phyloP scores from a whole-genome alignment of 352 stramenopile species.

The Globisporangium lucens region DNA sequence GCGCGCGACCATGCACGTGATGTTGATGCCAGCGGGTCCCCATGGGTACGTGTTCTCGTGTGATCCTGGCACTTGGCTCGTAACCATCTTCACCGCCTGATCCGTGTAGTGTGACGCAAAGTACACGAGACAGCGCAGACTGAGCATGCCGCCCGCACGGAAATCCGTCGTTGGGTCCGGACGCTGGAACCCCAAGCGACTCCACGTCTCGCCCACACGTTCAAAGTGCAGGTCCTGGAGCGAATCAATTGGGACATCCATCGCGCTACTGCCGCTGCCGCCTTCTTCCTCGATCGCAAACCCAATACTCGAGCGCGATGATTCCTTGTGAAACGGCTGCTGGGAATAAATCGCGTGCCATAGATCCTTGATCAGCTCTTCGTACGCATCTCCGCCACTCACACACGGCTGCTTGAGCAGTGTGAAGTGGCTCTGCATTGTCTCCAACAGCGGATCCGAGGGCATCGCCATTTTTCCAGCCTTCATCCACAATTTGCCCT shows the following conservation, averaged over 20 bases:
- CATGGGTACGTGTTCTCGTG: conserved; percentile 83
- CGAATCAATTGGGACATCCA: neutral
- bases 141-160: conserved; percentile 74
- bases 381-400: conserved; percentile 57
- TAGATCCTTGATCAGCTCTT: conserved; percentile 52
- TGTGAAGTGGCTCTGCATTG: conserved; percentile 66
- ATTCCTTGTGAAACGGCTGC: conserved; percentile 31
- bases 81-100: conserved; percentile 73
- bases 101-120: conserved; percentile 71
- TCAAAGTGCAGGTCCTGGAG: conserved; percentile 48
- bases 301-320: conserved; percentile 16
- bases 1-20: conserved; percentile 77
- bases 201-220: conserved; percentile 72
- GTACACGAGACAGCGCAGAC: conserved; percentile 76
- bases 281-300: conserved; percentile 18
- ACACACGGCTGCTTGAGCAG: conserved; percentile 71
- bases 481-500: conserved; percentile 49
- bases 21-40: conserved; percentile 82
- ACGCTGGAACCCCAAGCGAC: conserved; percentile 77
- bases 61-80: conserved; percentile 70
- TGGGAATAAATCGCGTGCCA: conserved; percentile 71
- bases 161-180: conserved; percentile 86
- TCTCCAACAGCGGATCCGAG: conserved; percentile 42
- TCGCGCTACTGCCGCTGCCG: neutral
- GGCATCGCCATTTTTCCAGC: conserved; percentile 55